phyloP scores from a whole-genome alignment of 116 monocot genomes.

The Phalaenopsis hybrid region DNA sequence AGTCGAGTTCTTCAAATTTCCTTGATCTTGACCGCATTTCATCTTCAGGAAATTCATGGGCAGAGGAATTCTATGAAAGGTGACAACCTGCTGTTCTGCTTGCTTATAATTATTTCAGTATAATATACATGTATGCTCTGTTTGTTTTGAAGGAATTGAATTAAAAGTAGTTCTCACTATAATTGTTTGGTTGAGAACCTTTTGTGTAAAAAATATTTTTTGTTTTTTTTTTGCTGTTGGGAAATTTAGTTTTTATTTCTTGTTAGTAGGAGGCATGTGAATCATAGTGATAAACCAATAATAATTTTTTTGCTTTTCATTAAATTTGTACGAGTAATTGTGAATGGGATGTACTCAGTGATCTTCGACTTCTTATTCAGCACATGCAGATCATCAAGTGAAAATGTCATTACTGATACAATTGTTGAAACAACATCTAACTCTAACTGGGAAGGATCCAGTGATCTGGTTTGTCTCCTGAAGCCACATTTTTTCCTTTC shows the following conservation, averaged over 20 bases:
- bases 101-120: no score
- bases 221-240: no score
- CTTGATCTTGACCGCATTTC: conserved; percentile 15
- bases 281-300: no score
- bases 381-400: conserved; percentile 1
- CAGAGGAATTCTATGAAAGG: conserved; percentile 38
- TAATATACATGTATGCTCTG: no score
- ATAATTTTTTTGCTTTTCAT: no score
- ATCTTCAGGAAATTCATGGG: conserved; percentile 26
- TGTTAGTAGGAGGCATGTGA: no score
- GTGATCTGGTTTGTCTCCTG: not conserved
- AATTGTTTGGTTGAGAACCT: no score
- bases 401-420: not conserved
- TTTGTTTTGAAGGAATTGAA: no score
- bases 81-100: not conserved
- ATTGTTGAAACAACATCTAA: not conserved
- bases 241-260: no score
- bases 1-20: conserved; percentile 36
- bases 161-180: no score
- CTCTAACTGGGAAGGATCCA: not conserved
- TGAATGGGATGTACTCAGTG: not conserved
- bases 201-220: no score
- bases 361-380: not conserved
- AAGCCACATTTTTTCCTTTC: not conserved
- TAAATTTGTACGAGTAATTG: no score